phyloP scores from a whole-genome alignment of 1,284 basidiomycete genomes.

The Microbotryum saponariae region DNA sequence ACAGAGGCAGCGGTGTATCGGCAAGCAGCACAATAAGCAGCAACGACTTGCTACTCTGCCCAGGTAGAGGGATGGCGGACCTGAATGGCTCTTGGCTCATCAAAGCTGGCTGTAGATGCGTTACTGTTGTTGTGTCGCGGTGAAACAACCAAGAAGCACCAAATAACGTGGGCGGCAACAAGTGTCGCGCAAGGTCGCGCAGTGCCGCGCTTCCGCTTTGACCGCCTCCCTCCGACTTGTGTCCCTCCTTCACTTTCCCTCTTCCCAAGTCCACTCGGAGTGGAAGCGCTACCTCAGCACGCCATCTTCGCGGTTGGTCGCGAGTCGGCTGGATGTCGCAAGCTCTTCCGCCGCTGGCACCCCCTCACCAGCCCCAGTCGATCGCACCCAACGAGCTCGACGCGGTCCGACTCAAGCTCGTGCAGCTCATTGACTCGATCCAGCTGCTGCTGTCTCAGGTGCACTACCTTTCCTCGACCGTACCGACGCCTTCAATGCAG shows the following conservation, averaged over 20 bases:
- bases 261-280: too few relatives aligned
- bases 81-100: too few relatives aligned
- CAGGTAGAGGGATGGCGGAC: neutral
- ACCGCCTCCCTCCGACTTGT: neutral
- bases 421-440: slow-evolving; percentile 24
- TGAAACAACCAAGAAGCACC: neutral
- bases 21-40: slow-evolving; percentile 31
- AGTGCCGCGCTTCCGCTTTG: neutral
- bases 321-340: too few relatives aligned
- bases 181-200: too few relatives aligned
- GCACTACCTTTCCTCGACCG: slow-evolving; percentile 9
- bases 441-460: slow-evolving; percentile 17
- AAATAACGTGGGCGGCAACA: neutral
- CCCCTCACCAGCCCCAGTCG: too few relatives aligned
- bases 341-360: too few relatives aligned
- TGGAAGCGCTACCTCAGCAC: neutral
- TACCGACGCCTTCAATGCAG: slow-evolving; percentile 8
- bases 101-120: too few relatives aligned
- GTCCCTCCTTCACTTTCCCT: neutral
- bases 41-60: neutral
- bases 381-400: slow-evolving; percentile 13
- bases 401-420: slow-evolving; percentile 26
- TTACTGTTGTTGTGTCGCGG: slow-evolving; percentile 1
- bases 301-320: too few relatives aligned
- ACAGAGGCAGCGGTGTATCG: slow-evolving; percentile 31